These are phyloP conservation scores for Corniculantispora saksenae DNA, from an alignment of 2,329 filamentous ascomycete species.

Conservation along the genomic window DNA sequence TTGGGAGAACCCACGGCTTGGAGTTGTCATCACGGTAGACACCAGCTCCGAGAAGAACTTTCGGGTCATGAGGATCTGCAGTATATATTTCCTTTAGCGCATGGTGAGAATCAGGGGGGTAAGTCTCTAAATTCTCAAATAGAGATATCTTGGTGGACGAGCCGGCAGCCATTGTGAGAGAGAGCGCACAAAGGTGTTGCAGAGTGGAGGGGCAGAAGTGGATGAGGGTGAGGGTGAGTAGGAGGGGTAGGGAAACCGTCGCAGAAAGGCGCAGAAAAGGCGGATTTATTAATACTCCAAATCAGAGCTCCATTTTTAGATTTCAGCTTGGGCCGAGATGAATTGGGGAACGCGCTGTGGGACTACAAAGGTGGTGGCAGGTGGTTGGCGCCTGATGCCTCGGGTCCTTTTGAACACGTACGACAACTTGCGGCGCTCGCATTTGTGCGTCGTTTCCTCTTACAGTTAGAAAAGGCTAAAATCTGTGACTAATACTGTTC, in stretches of 20 bases:
- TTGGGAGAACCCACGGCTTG: conserved; percentile 86
- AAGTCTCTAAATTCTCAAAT: not conserved
- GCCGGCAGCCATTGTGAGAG: not conserved
- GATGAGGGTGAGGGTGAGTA: too few species aligned
- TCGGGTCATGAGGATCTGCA: conserved; percentile 23
- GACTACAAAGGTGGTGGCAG: too few species aligned
- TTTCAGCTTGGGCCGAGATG: not conserved
- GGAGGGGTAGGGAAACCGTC: not conserved
- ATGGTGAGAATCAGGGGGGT: not conserved
- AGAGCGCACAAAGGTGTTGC: too few species aligned
- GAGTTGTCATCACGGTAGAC: conserved; percentile 87
- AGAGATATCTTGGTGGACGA: not conserved
- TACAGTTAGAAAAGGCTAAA: too few species aligned
- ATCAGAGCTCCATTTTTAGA: too few species aligned
- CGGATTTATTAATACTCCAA: not conserved
- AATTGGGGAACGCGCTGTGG: too few species aligned
- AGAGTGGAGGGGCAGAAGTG: too few species aligned
- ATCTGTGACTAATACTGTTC: too few species aligned
- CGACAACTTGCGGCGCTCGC: too few species aligned
- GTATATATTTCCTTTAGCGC: conserved; percentile 17
- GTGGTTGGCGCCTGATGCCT: too few species aligned
- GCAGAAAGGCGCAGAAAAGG: not conserved
- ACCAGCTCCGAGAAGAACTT: conserved; percentile 52
- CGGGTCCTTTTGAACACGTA: too few species aligned
- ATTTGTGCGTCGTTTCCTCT: too few species aligned